Evolutionary conservation across 1,284 basidiomycete genomes (phyloP).

Genomic region (Trametes polyzona): DNA sequence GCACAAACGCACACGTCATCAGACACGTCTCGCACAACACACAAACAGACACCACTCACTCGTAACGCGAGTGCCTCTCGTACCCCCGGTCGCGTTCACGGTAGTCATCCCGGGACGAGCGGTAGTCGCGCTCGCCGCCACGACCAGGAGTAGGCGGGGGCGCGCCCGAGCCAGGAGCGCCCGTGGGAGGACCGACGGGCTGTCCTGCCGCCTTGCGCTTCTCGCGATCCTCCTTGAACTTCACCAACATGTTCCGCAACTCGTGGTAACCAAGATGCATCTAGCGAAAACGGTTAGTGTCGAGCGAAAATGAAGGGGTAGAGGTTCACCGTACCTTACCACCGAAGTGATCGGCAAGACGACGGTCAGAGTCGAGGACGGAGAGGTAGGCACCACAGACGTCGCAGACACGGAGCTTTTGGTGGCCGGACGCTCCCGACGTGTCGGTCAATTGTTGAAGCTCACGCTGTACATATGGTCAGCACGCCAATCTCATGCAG

Average conservation of each 20-base stretch:
- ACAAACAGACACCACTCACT: slow-evolving; percentile 55
- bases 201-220: slow-evolving; percentile 69
- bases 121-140: slow-evolving; percentile 54
- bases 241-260: slow-evolving; percentile 89
- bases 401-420: slow-evolving; percentile 98
- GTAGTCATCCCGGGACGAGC: slow-evolving; percentile 62
- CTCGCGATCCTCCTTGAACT: slow-evolving; percentile 88
- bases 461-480: slow-evolving; percentile 66
- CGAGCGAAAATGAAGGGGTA: neutral
- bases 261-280: slow-evolving; percentile 99
- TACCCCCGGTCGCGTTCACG: slow-evolving; percentile 70
- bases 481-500: slow-evolving; percentile 9
- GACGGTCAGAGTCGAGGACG: slow-evolving; percentile 97
- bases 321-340: slow-evolving; percentile 82
- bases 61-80: slow-evolving; percentile 75
- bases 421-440: slow-evolving; percentile 97
- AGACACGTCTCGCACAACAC: slow-evolving; percentile 10
- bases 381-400: slow-evolving; percentile 99
- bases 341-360: slow-evolving; percentile 99
- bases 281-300: slow-evolving; percentile 45
- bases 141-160: slow-evolving; percentile 34
- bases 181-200: slow-evolving; percentile 39
- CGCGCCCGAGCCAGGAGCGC: slow-evolving; percentile 38
- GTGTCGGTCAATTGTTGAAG: slow-evolving; percentile 97
- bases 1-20: slow-evolving; percentile 17